phyloP scores from a whole-genome alignment of 1,139 yeast species.

The Entelexis paramagnoliae region DNA sequence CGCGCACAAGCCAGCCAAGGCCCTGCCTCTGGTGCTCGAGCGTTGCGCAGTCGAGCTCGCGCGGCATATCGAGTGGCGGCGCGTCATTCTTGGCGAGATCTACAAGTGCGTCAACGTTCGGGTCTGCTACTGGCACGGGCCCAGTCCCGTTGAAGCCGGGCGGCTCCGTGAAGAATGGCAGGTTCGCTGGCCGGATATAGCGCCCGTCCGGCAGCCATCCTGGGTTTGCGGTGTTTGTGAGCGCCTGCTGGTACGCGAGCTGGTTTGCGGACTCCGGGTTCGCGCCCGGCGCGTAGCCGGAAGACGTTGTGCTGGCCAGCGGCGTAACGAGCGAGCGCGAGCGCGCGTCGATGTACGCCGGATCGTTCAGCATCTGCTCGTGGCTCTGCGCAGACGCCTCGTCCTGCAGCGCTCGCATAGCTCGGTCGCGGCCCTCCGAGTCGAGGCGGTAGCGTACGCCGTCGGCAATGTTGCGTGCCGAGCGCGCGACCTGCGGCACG shows the following conservation, averaged over 20 bases:
- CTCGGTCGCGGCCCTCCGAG: background rate
- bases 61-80: conserved; percentile 61
- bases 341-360: conserved; percentile 16
- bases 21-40: conserved; percentile 83
- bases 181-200: background rate
- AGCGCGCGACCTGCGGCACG: background rate
- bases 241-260: conserved; percentile 6
- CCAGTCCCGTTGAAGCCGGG: background rate
- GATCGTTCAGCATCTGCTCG: conserved; percentile 7
- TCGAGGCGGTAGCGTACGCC: conserved; percentile 12
- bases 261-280: conserved; percentile 6
- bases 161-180: conserved; percentile 1
- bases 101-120: conserved; percentile 40
- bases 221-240: background rate
- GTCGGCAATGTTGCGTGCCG: background rate
- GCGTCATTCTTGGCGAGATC: conserved; percentile 54
- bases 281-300: conserved; percentile 9
- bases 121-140: background rate
- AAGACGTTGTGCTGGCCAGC: conserved; percentile 6
- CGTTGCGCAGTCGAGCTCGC: conserved; percentile 51
- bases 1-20: conserved; percentile 64
- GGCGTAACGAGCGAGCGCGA: conserved; percentile 17
- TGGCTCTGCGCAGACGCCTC: background rate
- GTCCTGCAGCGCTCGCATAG: conserved; percentile 8
- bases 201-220: conserved; percentile 18